Evolutionary conservation across 768 basidiomycete species (phyloP).

Genomic region (Pleurotus pulmonarius): DNA sequence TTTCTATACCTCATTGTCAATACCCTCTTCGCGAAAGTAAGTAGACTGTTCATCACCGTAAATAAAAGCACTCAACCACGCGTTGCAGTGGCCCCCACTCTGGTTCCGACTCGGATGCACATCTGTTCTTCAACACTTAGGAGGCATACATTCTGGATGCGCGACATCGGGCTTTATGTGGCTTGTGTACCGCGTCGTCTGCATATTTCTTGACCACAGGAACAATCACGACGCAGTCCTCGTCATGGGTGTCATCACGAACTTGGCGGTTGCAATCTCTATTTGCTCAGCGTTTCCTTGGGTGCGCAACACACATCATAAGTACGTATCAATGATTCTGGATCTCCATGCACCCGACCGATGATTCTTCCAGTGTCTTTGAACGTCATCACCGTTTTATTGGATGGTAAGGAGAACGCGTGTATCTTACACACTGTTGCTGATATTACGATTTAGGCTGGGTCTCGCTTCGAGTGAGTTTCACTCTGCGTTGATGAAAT

Average conservation of each 20-base stretch:
- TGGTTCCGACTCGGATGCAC: constrained; percentile 69
- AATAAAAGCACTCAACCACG: not conserved
- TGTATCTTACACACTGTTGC: constrained; percentile 3
- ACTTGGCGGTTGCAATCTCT: constrained; percentile 55
- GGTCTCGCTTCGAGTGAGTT: constrained; percentile 50
- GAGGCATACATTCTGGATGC: constrained; percentile 84
- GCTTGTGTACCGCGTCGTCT: constrained; percentile 60
- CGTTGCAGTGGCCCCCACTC: constrained; percentile 46
- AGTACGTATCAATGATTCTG: constrained; percentile 38
- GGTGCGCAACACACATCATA: constrained; percentile 79
- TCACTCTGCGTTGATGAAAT: not conserved
- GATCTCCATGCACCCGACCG: not conserved
- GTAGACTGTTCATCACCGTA: not conserved
- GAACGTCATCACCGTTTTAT: constrained; percentile 81
- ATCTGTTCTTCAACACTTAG: constrained; percentile 72
- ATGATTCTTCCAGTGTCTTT: constrained; percentile 49
- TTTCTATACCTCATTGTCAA: constrained; percentile 68
- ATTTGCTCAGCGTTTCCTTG: constrained; percentile 71
- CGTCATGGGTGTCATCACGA: constrained; percentile 58
- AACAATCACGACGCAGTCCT: constrained; percentile 53
- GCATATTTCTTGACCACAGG: constrained; percentile 47
- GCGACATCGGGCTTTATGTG: constrained; percentile 71
- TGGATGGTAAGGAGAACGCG: constrained; percentile 52
- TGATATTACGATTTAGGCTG: constrained; percentile 26
- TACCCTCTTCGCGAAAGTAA: constrained; percentile 74